Evolutionary conservation across 345 rosid genomes (phyloP), one percentile per base, ranked within the genome.

Genomic region (Rhizophora mangle): DNA sequence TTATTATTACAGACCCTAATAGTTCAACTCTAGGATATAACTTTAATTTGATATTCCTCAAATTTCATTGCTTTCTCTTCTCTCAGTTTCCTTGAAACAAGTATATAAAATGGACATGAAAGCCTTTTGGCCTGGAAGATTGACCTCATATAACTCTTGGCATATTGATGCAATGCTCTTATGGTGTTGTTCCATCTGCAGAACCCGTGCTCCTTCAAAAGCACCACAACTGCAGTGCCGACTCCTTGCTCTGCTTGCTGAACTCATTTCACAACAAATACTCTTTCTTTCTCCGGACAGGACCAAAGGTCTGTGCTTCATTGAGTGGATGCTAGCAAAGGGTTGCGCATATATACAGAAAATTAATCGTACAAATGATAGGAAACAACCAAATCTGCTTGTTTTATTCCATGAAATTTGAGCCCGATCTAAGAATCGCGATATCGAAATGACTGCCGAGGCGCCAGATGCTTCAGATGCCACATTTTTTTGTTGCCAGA

Each of bases 111-210:
- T 24, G 24, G 24, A 24, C 24, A 24, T 24, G 24, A 24, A 24
- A 24, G 24, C 24, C 24, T 24, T 72, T 60, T 82, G 64, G 86
- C 65, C 63, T 78, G 88, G 59, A 84, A 82, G 54, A 73, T 4
- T 5, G 89, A 67, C 72, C 81, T 60, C 26, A 77, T 29, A 19
- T 76, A 71, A 69, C 51, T 82, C 64, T 83, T 84, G 70, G 74
- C 80, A 47, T 79, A 85, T 20, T 85, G 88, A 37, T 84, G 75
- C 21, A 77, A 6, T 0, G 81, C 81, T 60, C 82, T 81, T 1
- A 82, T 31, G 27, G 69, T 37, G 77, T 79, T 78, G 70, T 82
- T 90, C 88, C 87, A 88, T 30, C 93, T 73, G 43, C 88, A 81
- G 24, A 24, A 24, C 24, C 24, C 24, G 24, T 24, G 24, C 24